Evolutionary conservation across 352 stramenopile species (phyloP).

Genomic region (Elongisporangium anandrum): DNA sequence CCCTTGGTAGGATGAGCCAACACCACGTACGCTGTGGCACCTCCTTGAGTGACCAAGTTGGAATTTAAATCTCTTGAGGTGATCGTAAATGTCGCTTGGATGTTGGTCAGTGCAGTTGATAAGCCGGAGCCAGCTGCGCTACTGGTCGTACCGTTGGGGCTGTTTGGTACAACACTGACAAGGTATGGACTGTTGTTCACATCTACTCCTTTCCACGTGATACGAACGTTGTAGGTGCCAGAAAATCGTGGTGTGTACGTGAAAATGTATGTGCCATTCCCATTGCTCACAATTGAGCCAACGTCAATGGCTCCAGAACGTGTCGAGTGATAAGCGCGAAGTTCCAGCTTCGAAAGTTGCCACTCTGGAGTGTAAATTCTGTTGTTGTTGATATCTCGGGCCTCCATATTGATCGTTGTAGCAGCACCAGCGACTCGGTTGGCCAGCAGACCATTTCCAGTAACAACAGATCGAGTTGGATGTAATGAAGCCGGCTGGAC

Average conservation of each 20-base stretch:
- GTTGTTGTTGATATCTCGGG: slow-evolving; percentile 54
- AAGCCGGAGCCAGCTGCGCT: slow-evolving; percentile 32
- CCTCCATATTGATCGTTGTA: slow-evolving; percentile 35
- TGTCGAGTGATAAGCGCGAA: slow-evolving; percentile 37
- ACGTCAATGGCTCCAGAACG: slow-evolving; percentile 18
- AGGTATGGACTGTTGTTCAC: slow-evolving; percentile 63
- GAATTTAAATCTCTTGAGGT: slow-evolving; percentile 45
- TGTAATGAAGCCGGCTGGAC: slow-evolving; percentile 41
- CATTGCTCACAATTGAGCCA: slow-evolving; percentile 32
- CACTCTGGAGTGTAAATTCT: slow-evolving; percentile 25
- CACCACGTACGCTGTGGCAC: slow-evolving; percentile 28
- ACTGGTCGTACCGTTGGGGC: slow-evolving; percentile 34
- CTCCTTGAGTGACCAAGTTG: slow-evolving; percentile 45
- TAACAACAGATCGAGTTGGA: slow-evolving; percentile 33
- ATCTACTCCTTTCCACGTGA: slow-evolving; percentile 31
- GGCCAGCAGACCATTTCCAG: slow-evolving; percentile 33
- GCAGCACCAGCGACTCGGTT: slow-evolving; percentile 41
- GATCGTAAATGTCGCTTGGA: slow-evolving; percentile 58
- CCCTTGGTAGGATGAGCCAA: slow-evolving; percentile 31
- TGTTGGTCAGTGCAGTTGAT: slow-evolving; percentile 35
- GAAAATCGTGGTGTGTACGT: slow-evolving; percentile 37
- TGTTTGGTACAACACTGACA: slow-evolving; percentile 44
- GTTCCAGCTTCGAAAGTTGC: slow-evolving; percentile 18
- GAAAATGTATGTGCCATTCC: slow-evolving; percentile 43
- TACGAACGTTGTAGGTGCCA: slow-evolving; percentile 41